These are phyloP conservation scores for Elsinoe ampelina DNA, from an alignment of 2,329 filamentous ascomycete species.

Conservation along the genomic window DNA sequence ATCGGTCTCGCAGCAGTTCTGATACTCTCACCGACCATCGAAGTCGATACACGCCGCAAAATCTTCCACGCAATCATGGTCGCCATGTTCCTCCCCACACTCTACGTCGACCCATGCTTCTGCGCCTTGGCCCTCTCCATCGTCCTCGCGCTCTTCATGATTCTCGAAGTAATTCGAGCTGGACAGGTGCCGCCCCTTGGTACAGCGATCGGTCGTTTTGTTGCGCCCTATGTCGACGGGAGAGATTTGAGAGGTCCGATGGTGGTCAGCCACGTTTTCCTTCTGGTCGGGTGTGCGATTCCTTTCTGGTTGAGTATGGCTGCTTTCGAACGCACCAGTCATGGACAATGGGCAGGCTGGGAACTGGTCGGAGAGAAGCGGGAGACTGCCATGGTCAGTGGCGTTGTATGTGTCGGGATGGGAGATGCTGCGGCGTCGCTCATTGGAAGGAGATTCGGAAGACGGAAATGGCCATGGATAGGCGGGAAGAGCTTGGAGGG, in stretches of 20 bases:
- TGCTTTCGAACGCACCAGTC: constrained; percentile 50
- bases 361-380: constrained; percentile 49
- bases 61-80: constrained; percentile 99
- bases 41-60: constrained; percentile 92
- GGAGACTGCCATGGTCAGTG: constrained; percentile 83
- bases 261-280: constrained; percentile 90
- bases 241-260: constrained; percentile 87
- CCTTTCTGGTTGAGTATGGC: constrained; percentile 85
- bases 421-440: constrained; percentile 90
- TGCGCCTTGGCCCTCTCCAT: constrained; percentile 69
- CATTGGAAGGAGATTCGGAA: constrained; percentile 77
- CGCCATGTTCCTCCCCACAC: constrained; percentile 80
- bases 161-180: constrained; percentile 81
- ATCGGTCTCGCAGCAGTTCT: constrained; percentile 66
- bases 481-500: constrained; percentile 95
- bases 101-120: constrained; percentile 78
- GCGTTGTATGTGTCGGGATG: constrained; percentile 88
- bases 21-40: constrained; percentile 69
- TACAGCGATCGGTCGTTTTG: constrained; percentile 72
- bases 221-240: constrained; percentile 90
- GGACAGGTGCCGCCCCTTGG: constrained; percentile 86
- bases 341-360: constrained; percentile 59
- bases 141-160: constrained; percentile 72
- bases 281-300: constrained; percentile 89
- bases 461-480: constrained; percentile 89